These are phyloP conservation scores for Magnolia kwangsiensis DNA, from an alignment of 164 flowering plant species.

Conservation along the genomic window DNA sequence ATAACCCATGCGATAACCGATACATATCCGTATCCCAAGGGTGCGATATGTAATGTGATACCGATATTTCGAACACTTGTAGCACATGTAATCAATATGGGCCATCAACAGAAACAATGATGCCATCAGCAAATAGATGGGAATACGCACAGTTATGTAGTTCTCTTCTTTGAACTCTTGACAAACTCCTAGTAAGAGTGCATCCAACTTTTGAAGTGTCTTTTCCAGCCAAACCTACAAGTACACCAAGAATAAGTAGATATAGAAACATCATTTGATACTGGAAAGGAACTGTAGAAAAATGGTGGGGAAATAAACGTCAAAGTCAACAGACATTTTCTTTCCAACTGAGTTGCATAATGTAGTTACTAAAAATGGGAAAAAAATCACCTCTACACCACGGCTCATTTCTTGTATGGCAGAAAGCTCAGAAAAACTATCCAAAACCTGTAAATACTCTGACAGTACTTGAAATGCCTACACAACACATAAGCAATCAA, in stretches of 20 bases:
- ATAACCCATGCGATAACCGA: no score
- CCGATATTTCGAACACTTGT: no score
- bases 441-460: constrained; percentile 92
- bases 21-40: no score
- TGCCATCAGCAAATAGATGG: no score
- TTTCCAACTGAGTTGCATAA: neutral
- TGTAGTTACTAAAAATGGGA: neutral
- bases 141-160: constrained; percentile 70
- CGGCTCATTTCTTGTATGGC: constrained; percentile 92
- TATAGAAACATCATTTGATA: neutral
- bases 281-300: neutral
- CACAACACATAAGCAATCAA: constrained; percentile 10
- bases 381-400: constrained; percentile 71
- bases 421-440: constrained; percentile 75
- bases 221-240: constrained; percentile 88
- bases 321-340: neutral
- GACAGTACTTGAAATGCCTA: constrained; percentile 98
- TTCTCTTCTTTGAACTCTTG: constrained; percentile 78
- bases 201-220: constrained; percentile 91
- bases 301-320: neutral
- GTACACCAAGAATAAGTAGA: constrained; percentile 1
- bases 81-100: no score
- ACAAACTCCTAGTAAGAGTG: constrained; percentile 85
- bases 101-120: no score
- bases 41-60: no score